Percentiles rank a stretch among this genome's conserved stretches.
Conservation (phyloP, 306 rosid genomes). For the Crataegus laevigata region DNA sequence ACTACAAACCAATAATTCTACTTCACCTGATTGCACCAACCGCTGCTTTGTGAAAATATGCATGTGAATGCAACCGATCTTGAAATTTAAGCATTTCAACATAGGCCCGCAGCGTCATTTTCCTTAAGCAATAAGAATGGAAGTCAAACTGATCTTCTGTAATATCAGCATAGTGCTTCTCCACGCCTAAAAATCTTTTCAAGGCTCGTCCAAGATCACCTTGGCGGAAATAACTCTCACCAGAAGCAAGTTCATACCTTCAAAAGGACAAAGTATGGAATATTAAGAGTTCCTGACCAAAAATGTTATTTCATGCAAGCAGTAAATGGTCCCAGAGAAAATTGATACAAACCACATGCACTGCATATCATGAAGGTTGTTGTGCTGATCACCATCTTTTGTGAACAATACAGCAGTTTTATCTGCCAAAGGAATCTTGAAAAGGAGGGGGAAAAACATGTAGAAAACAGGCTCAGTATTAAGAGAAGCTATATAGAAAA, state of each 20-base stretch:
- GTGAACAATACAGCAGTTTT: conserved; percentile 97
- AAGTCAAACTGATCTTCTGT: conserved; percentile 98
- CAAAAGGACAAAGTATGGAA: conserved; percentile 10
- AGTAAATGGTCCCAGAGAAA: conserved; percentile 11
- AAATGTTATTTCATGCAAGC: conserved; percentile 3
- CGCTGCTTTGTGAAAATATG: conserved; percentile 94
- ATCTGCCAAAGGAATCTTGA: conserved; percentile 86
- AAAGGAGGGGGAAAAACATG: background rate
- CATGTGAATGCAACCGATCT: conserved; percentile 89
- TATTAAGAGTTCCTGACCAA: conserved; percentile 13
- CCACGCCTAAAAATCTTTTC: conserved; percentile 87
- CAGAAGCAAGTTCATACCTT: conserved; percentile 97
- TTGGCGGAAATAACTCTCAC: conserved; percentile 94
- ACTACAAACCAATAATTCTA: background rate
- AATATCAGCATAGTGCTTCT: conserved; percentile 95
- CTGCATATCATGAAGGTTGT: conserved; percentile 99
- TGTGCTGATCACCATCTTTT: conserved; percentile 97
- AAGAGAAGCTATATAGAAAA: conserved; percentile 10
- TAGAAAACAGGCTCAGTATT: conserved; percentile 9
- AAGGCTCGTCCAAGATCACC: conserved; percentile 85
- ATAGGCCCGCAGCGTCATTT: conserved; percentile 93
- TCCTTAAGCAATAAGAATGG: conserved; percentile 96
- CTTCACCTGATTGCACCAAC: conserved; percentile 87
- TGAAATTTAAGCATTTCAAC: conserved; percentile 98
- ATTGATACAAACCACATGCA: conserved; percentile 88